These are phyloP conservation scores for Oryza rufipogon DNA, from an alignment of 176 grass and related monocot species.

Conservation along the genomic window DNA sequence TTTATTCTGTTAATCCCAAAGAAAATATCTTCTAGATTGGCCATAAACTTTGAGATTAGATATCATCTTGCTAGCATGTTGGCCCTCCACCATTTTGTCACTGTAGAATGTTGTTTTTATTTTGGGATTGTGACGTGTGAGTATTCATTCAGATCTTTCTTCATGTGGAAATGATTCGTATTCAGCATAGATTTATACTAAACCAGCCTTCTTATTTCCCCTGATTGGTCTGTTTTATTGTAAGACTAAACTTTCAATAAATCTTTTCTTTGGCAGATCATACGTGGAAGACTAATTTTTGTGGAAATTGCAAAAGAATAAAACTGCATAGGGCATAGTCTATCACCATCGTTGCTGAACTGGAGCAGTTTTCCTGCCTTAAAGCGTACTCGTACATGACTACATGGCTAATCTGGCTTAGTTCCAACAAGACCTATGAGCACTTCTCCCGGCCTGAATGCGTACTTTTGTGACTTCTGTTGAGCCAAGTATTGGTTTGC, in stretches of 20 bases:
- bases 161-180: neutral
- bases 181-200: neutral
- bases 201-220: neutral
- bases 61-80: neutral
- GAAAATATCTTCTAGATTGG: neutral
- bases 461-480: neutral
- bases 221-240: neutral
- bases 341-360: neutral
- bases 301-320: constrained; percentile 51
- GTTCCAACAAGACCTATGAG: neutral
- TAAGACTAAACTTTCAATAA: neutral
- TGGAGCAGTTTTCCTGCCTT: neutral
- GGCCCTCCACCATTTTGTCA: neutral
- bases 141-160: neutral
- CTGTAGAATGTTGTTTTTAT: neutral
- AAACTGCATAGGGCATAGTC: neutral
- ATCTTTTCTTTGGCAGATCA: constrained; percentile 31
- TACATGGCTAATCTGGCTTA: neutral
- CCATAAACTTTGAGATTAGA: neutral
- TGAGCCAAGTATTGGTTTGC: neutral
- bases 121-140: neutral
- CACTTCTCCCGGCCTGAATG: too few relatives aligned
- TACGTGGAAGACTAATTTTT: constrained; percentile 54
- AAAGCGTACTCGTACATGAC: neutral
- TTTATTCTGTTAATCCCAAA: neutral